phyloP scores from a whole-genome alignment of 2,329 filamentous ascomycete species.

The Xylariaceae sp. region DNA sequence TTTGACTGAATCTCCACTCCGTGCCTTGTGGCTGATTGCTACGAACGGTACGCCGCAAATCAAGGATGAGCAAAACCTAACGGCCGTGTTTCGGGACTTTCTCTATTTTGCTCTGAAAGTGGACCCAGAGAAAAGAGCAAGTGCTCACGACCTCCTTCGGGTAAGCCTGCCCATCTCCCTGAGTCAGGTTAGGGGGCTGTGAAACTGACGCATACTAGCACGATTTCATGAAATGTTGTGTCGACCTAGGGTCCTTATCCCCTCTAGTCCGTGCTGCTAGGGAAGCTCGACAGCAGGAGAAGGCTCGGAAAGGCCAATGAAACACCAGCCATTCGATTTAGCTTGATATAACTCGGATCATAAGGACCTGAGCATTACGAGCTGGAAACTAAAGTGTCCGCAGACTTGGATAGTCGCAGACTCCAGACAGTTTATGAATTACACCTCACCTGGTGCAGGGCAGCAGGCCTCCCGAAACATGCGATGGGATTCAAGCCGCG shows the following conservation, averaged over 20 bases:
- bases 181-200: background rate
- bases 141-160: constrained; percentile 88
- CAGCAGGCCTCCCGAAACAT: constrained; percentile 16
- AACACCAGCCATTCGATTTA: constrained; percentile 6
- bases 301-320: constrained; percentile 68
- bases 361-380: constrained; percentile 2
- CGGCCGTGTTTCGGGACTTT: constrained; percentile 86
- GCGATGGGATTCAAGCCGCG: constrained; percentile 25
- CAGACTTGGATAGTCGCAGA: constrained; percentile 28
- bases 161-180: constrained; percentile 60
- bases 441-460: constrained; percentile 18
- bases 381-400: constrained; percentile 16
- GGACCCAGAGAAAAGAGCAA: constrained; percentile 94
- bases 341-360: constrained; percentile 7
- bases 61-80: constrained; percentile 87
- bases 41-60: constrained; percentile 95
- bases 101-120: constrained; percentile 92
- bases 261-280: constrained; percentile 87
- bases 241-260: constrained; percentile 77
- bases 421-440: constrained; percentile 16
- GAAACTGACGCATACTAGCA: constrained; percentile 58
- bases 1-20: constrained; percentile 89
- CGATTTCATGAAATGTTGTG: constrained; percentile 78
- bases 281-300: constrained; percentile 84
- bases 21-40: constrained; percentile 93